A percentile compares a stretch with the other conserved stretches of the same genome.
Conservation (phyloP, 1,284 basidiomycete genomes). For the Hymenochaete sp. region DNA sequence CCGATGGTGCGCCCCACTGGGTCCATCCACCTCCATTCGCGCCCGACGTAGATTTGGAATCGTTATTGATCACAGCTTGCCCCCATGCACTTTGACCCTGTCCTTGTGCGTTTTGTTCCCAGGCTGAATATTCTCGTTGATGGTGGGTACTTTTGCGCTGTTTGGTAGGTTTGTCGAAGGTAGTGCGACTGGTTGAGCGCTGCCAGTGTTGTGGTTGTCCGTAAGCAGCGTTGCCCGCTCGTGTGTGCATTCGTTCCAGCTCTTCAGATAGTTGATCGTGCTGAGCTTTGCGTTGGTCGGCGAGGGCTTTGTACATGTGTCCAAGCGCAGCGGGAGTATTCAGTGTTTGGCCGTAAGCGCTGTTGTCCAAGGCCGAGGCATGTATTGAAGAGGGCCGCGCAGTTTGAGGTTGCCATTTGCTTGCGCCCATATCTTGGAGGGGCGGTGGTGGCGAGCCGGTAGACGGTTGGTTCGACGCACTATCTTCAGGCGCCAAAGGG, state of each 20-base stretch:
- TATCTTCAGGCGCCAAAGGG: constrained; percentile 6
- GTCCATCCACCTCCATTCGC: too few relatives aligned
- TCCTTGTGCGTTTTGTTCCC: neutral
- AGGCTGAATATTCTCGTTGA: neutral
- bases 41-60: too few relatives aligned
- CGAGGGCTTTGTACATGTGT: constrained; percentile 6
- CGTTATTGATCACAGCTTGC: too few relatives aligned
- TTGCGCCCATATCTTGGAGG: neutral
- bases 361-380: neutral
- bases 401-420: too few relatives aligned
- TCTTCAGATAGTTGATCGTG: neutral
- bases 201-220: too few relatives aligned
- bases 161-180: too few relatives aligned
- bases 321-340: neutral
- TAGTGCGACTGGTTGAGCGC: too few relatives aligned
- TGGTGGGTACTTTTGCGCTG: too few relatives aligned
- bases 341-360: neutral
- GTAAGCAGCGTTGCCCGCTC: neutral
- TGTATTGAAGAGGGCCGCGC: too few relatives aligned
- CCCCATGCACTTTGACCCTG: constrained; percentile 1
- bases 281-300: constrained; percentile 9
- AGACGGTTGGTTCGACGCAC: too few relatives aligned
- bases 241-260: constrained; percentile 1
- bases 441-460: too few relatives aligned
- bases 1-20: too few relatives aligned